Evolutionary conservation across 2,329 filamentous ascomycete genomes (phyloP), one percentile per base, ranked within the genome.

Genomic region (Daldinia sp.): DNA sequence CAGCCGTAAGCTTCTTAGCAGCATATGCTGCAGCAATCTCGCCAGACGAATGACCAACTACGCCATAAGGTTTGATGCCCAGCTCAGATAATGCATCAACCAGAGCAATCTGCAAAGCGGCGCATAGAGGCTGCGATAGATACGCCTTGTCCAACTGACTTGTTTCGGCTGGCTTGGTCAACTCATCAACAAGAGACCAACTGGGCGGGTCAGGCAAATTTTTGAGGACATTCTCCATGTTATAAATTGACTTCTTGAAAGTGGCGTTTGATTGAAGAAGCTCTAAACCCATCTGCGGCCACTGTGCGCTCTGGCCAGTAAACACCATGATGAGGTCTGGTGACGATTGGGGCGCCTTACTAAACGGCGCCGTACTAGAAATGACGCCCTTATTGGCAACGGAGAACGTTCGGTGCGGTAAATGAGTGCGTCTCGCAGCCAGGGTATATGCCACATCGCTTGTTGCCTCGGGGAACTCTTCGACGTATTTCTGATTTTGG

Each of bases 21-120:
- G 82, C 81, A 60, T 83, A 83, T 0, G 82, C 82, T 0, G 82
- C 82, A 0, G 77, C 81, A 23, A 84, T 84, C 64, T 84, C 82
- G 3, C 82, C 82, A 3, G 80, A 82, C 0, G 74, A 76, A 26
- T 76, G 74, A 0, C 74, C 74, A 3, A 76, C 68, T 0, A 75
- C 73, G 0, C 70, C 60, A 35, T 33, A 37, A 3, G 72, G 68
- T 1, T 30, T 46, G 10, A 76, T 58, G 2, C 63, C 68, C 15
- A 65, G 63, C 1, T 35, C 9, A 0, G 41, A 35, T 0, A 76
- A 48, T 3, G 70, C 51, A n/a, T 75, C 63, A 0, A 74, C 71
- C 0, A 75, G 53, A 1, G 65, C 48, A n/a, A 76, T 63, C 42
- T 75, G 73, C 3, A 76, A 9, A 4, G 73, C 74, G 2, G 74